Evolutionary conservation across 305 asterid genomes (phyloP).

Genomic region (Fraxinus floribunda): DNA sequence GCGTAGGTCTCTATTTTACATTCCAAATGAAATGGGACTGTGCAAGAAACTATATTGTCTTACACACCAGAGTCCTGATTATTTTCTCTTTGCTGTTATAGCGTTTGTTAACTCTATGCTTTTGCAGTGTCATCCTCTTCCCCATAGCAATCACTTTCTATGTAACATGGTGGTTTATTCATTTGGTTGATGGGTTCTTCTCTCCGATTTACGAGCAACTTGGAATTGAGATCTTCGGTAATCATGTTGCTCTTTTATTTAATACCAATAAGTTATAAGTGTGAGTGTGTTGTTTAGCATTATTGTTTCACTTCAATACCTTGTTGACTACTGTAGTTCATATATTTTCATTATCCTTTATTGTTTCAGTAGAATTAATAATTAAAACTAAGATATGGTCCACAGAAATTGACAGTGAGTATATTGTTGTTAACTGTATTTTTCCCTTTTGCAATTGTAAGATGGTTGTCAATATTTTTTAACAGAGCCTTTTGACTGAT

Average conservation of each 20-base stretch:
- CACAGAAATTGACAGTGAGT: neutral
- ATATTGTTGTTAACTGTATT: neutral
- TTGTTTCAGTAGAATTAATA: neutral
- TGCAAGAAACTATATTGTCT: neutral
- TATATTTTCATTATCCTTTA: neutral
- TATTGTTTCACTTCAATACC: neutral
- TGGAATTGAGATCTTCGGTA: conserved; percentile 22
- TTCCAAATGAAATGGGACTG: neutral
- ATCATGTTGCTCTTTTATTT: neutral
- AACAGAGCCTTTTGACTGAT: neutral
- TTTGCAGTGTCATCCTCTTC: conserved; percentile 28
- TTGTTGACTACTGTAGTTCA: neutral
- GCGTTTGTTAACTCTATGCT: neutral
- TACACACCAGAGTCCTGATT: neutral
- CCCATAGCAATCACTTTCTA: conserved; percentile 28
- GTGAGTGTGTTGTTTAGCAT: neutral
- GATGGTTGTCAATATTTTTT: neutral
- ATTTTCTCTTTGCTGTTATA: neutral
- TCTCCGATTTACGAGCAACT: conserved; percentile 24
- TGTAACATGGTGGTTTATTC: conserved; percentile 28
- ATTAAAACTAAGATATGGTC: neutral
- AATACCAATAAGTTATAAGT: neutral
- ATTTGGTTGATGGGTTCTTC: conserved; percentile 28
- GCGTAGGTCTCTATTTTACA: neutral
- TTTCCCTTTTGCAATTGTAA: neutral